These are phyloP conservation scores for Teunomyces stri DNA, from an alignment of 805 yeast species.

Conservation along the genomic window DNA sequence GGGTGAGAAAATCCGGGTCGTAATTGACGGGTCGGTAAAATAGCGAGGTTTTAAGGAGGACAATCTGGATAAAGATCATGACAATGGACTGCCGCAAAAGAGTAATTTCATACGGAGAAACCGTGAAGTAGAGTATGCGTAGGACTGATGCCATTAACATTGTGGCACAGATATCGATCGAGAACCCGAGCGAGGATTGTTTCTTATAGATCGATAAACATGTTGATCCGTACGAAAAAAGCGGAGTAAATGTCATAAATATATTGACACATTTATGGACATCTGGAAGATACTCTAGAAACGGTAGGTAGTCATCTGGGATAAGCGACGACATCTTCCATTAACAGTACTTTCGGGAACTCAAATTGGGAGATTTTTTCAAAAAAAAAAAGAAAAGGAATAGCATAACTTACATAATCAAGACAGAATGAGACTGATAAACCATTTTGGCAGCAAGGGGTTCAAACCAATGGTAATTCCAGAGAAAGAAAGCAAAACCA, in stretches of 20 bases:
- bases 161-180: slow-evolving; percentile 89
- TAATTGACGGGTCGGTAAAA: slow-evolving; percentile 46
- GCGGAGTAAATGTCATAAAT: slow-evolving; percentile 75
- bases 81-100: slow-evolving; percentile 73
- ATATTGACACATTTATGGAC: slow-evolving; percentile 58
- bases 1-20: slow-evolving; percentile 31
- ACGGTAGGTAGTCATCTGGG: slow-evolving; percentile 21
- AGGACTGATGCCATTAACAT: slow-evolving; percentile 77
- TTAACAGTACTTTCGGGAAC: neutral
- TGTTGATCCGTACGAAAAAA: slow-evolving; percentile 85
- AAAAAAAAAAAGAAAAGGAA: neutral
- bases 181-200: slow-evolving; percentile 73
- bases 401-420: neutral
- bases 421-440: neutral
- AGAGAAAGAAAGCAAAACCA: neutral
- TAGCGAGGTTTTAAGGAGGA: slow-evolving; percentile 63
- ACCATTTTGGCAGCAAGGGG: neutral
- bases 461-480: neutral
- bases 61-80: slow-evolving; percentile 78
- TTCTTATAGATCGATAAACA: slow-evolving; percentile 62
- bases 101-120: slow-evolving; percentile 79
- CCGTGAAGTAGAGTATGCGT: slow-evolving; percentile 72
- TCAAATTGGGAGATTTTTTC: neutral
- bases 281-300: slow-evolving; percentile 27
- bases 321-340: slow-evolving; percentile 9